Evolutionary conservation across 768 basidiomycete genomes (phyloP).

Genomic region (Amanita phalloides): DNA sequence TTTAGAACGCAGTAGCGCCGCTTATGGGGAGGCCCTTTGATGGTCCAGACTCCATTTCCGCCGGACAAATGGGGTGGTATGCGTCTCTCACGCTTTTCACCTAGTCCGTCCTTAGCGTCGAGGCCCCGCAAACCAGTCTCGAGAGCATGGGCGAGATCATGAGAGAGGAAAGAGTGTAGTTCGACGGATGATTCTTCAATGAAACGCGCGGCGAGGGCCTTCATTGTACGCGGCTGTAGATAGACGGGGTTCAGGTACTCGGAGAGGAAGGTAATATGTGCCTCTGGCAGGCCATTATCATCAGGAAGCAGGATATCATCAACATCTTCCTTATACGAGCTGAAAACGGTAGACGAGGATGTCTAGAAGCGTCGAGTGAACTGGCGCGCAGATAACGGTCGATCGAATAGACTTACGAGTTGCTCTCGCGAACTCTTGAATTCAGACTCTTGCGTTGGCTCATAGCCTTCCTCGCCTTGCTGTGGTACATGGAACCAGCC

Average conservation of each 20-base stretch:
- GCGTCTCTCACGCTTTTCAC: conserved; percentile 34
- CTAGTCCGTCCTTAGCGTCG: conserved; percentile 56
- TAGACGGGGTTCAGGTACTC: conserved; percentile 87
- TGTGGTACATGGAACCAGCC: conserved; percentile 97
- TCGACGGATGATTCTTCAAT: conserved; percentile 81
- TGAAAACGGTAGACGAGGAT: conserved; percentile 53
- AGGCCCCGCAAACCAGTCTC: conserved; percentile 52
- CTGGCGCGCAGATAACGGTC: not conserved
- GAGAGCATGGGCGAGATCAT: conserved; percentile 56
- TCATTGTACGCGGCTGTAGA: conserved; percentile 72
- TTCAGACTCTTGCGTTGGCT: conserved; percentile 34
- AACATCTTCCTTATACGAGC: conserved; percentile 31
- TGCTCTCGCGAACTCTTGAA: conserved; percentile 84
- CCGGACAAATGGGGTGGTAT: conserved; percentile 69
- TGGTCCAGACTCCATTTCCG: conserved; percentile 46
- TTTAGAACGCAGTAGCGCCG: conserved; percentile 80
- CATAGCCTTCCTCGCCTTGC: conserved; percentile 83
- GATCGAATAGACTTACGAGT: conserved; percentile 50
- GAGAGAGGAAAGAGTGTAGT: conserved; percentile 75
- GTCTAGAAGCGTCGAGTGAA: conserved; percentile 27
- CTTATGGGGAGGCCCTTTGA: conserved; percentile 88
- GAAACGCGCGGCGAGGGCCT: conserved; percentile 72
- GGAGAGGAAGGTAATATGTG: conserved; percentile 62
- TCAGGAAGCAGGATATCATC: conserved; percentile 16
- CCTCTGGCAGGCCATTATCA: conserved; percentile 37